These are phyloP conservation scores for Gracilaria caudata DNA, from an alignment of 23 red algal genomes.

Conservation along the genomic window DNA sequence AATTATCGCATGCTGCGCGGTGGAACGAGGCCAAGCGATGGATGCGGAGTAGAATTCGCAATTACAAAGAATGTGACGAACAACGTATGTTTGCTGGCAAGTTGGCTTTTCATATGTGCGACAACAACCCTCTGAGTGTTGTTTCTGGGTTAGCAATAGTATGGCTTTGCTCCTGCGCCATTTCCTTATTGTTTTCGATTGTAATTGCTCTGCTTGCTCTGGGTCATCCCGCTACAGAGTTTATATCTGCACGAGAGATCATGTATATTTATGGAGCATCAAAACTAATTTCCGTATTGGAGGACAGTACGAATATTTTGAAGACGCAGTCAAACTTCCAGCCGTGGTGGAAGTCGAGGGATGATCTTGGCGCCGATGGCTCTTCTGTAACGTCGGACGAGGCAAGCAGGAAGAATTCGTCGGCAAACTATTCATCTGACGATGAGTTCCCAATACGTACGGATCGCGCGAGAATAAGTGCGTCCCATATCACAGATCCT, in stretches of 20 bases:
- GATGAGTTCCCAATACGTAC: constrained; percentile 9
- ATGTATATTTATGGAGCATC: constrained; percentile 59
- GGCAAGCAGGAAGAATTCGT: background rate
- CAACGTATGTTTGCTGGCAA: constrained; percentile 26
- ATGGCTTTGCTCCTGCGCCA: constrained; percentile 43
- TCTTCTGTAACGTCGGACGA: constrained; percentile 14
- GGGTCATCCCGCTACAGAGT: constrained; percentile 47
- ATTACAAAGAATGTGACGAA: constrained; percentile 21
- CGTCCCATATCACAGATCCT: constrained; percentile 6
- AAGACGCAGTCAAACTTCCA: constrained; percentile 3
- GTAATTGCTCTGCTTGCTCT: constrained; percentile 38
- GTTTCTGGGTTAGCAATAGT: constrained; percentile 32
- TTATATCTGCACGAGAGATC: constrained; percentile 44
- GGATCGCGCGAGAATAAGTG: background rate
- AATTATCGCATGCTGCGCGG: background rate
- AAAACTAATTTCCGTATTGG: constrained; percentile 49
- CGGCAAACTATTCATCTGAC: background rate
- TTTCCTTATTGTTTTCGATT: constrained; percentile 17
- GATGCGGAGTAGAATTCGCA: constrained; percentile 30
- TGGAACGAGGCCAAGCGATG: constrained; percentile 39
- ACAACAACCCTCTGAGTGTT: constrained; percentile 18
- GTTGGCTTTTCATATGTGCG: constrained; percentile 39
- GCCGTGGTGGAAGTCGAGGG: constrained; percentile 31
- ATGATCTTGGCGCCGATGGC: background rate
- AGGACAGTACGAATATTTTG: constrained; percentile 6